phyloP scores from a whole-genome alignment of 2,329 filamentous ascomycete species.

The Myriosclerotinia curreyana region DNA sequence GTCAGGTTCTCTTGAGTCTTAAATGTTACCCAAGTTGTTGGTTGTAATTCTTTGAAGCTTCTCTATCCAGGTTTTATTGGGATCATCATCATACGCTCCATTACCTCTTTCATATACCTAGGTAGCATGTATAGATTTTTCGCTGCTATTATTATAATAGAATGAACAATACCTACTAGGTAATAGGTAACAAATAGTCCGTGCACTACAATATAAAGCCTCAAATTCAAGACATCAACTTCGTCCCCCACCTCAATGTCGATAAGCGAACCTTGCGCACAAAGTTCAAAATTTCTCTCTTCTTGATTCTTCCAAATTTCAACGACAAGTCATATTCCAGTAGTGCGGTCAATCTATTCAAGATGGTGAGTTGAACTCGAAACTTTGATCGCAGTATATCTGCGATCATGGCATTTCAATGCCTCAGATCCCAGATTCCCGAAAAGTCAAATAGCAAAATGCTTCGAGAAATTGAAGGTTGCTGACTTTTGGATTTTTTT shows the following conservation, averaged over 20 bases:
- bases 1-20: too few relatives aligned
- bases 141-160: too few relatives aligned
- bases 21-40: too few relatives aligned
- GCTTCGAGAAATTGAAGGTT: conserved; percentile 99
- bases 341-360: conserved; percentile 48
- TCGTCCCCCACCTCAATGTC: conserved; percentile 21
- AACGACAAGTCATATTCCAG: conserved; percentile 45
- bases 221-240: neutral
- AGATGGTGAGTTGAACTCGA: conserved; percentile 62
- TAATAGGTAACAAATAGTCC: neutral
- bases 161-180: neutral
- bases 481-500: conserved; percentile 80
- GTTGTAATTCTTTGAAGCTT: too few relatives aligned
- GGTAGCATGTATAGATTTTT: too few relatives aligned
- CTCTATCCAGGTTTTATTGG: too few relatives aligned
- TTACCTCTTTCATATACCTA: too few relatives aligned
- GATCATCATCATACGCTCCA: too few relatives aligned
- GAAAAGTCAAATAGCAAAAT: conserved; percentile 77
- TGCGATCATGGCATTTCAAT: conserved; percentile 25
- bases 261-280: conserved; percentile 20
- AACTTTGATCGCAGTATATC: conserved; percentile 21
- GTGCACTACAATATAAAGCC: neutral
- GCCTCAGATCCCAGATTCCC: conserved; percentile 29
- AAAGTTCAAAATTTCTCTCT: conserved; percentile 20
- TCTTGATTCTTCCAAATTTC: conserved; percentile 26